phyloP scores from a whole-genome alignment of 495 filamentous ascomycete species.

The Pyrenula aspistea region DNA sequence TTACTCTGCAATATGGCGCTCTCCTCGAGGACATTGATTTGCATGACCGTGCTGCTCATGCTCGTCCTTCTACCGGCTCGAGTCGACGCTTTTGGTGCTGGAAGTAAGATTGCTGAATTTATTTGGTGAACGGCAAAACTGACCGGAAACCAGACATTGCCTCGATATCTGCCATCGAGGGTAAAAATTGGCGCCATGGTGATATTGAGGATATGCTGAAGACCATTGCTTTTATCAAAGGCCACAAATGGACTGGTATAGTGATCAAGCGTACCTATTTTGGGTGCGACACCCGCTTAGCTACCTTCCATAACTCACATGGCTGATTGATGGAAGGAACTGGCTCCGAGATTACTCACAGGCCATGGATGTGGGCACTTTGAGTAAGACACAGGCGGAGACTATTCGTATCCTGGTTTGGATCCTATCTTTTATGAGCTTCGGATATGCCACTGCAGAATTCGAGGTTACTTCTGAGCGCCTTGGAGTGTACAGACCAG shows the following conservation, averaged over 20 bases:
- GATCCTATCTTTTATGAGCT: constrained; percentile 83
- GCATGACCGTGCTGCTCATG: constrained; percentile 51
- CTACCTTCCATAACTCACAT: too few relatives aligned
- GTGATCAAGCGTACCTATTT: constrained; percentile 89
- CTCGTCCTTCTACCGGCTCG: constrained; percentile 36
- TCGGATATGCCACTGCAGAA: constrained; percentile 93
- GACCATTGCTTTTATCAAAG: constrained; percentile 72
- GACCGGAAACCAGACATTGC: constrained; percentile 51
- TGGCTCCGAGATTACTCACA: constrained; percentile 72
- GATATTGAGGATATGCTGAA: constrained; percentile 94
- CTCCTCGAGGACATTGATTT: constrained; percentile 9
- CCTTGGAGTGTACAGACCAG: constrained; percentile 83
- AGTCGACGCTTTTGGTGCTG: constrained; percentile 74
- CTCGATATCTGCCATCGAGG: constrained; percentile 84
- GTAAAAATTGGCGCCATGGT: constrained; percentile 93
- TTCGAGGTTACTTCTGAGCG: constrained; percentile 92
- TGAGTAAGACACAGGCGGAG: constrained; percentile 79
- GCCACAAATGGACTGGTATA: constrained; percentile 89
- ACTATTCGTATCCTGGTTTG: constrained; percentile 86
- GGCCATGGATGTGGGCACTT: constrained; percentile 81
- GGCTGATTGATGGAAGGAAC: too few relatives aligned
- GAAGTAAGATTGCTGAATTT: constrained; percentile 35
- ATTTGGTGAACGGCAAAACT: constrained; percentile 2
- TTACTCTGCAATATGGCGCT: background rate
- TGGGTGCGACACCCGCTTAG: constrained; percentile 40